These are phyloP conservation scores for Solanum hybrid DNA, from an alignment of 305 asterid species.

Conservation along the genomic window DNA sequence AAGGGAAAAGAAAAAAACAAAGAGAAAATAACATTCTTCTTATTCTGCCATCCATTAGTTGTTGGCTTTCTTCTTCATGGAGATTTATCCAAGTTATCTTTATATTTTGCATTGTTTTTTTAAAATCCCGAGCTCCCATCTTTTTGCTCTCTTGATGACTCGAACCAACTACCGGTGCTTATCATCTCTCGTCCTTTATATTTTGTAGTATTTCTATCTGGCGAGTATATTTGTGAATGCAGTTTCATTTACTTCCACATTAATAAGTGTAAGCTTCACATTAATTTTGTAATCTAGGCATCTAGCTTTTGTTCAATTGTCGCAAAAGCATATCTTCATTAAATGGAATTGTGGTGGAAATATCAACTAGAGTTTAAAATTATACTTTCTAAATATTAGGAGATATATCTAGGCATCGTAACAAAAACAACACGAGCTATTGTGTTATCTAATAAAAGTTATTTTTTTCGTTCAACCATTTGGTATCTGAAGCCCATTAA, in stretches of 20 bases:
- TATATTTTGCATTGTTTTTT: background rate
- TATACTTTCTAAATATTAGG: background rate
- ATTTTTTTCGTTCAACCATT: background rate
- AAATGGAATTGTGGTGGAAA: background rate
- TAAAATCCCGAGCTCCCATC: background rate
- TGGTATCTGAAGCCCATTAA: rapidly evolving
- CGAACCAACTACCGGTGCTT: background rate
- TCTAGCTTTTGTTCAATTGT: background rate
- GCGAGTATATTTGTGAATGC: background rate
- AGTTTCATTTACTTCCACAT: background rate
- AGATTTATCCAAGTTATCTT: background rate
- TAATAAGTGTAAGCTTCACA: background rate
- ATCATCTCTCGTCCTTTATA: background rate
- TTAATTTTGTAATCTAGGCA: background rate
- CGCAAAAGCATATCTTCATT: background rate
- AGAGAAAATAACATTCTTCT: conserved; percentile 1
- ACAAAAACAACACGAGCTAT: background rate
- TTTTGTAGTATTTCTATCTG: background rate
- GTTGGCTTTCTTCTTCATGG: background rate
- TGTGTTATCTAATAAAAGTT: background rate
- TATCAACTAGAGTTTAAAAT: background rate
- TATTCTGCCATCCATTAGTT: background rate
- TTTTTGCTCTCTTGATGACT: background rate
- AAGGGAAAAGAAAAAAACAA: background rate
- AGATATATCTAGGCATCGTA: background rate